A percentile compares a stretch with the other conserved stretches of the same genome.
phyloP scores from a whole-genome alignment of 106 monocot genomes.

The Vanilla planifolia region DNA sequence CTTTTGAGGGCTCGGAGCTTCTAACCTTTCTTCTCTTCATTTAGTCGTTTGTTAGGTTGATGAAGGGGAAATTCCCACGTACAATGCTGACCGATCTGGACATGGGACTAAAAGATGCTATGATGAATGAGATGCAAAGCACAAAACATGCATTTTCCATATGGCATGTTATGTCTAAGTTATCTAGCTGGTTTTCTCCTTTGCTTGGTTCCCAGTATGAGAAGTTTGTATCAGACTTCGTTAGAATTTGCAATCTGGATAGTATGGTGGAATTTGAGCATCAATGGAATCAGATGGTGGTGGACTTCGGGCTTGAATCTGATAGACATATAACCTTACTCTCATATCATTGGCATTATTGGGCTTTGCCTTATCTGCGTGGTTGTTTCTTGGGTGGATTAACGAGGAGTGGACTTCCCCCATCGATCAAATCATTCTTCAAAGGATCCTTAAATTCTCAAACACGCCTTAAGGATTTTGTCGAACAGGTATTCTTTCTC shows the following conservation, averaged over 20 bases:
- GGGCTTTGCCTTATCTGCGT: constrained; percentile 61
- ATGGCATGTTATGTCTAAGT: constrained; percentile 58
- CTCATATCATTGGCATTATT: constrained; percentile 37
- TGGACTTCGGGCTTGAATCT: constrained; percentile 45
- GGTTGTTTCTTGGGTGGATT: constrained; percentile 59
- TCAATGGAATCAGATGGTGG: constrained; percentile 54
- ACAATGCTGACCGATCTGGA: constrained; percentile 71
- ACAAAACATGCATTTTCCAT: constrained; percentile 57
- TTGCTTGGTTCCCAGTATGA: constrained; percentile 51
- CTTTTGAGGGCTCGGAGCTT: not conserved
- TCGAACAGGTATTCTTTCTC: constrained; percentile 48
- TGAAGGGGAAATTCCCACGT: constrained; percentile 60
- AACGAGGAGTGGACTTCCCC: constrained; percentile 23
- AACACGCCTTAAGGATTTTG: constrained; percentile 67
- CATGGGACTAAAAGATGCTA: constrained; percentile 52
- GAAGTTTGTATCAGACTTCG: constrained; percentile 46
- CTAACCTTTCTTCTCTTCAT: constrained; percentile 6
- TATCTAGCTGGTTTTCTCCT: constrained; percentile 60
- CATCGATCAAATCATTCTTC: constrained; percentile 54
- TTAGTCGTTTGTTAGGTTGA: constrained; percentile 57
- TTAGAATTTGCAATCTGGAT: constrained; percentile 42
- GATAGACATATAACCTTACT: constrained; percentile 61
- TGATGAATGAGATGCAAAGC: constrained; percentile 40
- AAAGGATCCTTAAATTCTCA: constrained; percentile 61
- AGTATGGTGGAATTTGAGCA: constrained; percentile 42